Percentiles rank a stretch among this genome's conserved stretches.
Conservation (phyloP, 352 stramenopile species). For the Phytophthora fragariae region DNA sequence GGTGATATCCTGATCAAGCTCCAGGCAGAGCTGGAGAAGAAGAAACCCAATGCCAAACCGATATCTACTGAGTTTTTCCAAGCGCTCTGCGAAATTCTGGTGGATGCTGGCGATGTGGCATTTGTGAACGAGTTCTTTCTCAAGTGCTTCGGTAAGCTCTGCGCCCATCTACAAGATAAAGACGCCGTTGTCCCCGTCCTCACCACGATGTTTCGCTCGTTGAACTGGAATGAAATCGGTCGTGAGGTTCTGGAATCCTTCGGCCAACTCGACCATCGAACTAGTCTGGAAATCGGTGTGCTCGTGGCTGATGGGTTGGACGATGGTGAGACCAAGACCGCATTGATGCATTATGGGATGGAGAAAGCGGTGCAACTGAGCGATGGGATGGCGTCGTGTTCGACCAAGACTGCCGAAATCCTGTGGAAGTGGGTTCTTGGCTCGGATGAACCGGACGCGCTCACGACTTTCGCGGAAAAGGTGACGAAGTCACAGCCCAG, state of each 20-base stretch:
- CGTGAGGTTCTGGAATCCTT: not conserved
- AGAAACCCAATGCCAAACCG: not conserved
- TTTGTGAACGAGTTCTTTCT: constrained; percentile 25
- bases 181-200: not conserved
- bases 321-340: not conserved
- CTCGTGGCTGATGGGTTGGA: constrained; percentile 3
- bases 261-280: not conserved
- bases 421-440: constrained; percentile 13
- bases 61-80: constrained; percentile 13
- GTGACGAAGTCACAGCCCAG: constrained; percentile 7
- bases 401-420: not conserved
- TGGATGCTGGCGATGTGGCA: constrained; percentile 6
- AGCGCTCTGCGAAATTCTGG: constrained; percentile 14
- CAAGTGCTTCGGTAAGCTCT: constrained; percentile 1
- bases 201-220: not conserved
- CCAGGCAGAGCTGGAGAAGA: not conserved
- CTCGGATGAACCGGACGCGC: constrained; percentile 1
- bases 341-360: not conserved
- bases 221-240: constrained; percentile 21
- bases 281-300: constrained; percentile 2
- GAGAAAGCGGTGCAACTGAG: not conserved
- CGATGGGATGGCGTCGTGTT: not conserved
- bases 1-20: constrained; percentile 13
- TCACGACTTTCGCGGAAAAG: not conserved
- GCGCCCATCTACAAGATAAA: constrained; percentile 9